Percentiles rank a stretch among this genome's conserved stretches.
phyloP scores from a whole-genome alignment of 352 stramenopile genomes.

The Paralagenidium karlingii region DNA sequence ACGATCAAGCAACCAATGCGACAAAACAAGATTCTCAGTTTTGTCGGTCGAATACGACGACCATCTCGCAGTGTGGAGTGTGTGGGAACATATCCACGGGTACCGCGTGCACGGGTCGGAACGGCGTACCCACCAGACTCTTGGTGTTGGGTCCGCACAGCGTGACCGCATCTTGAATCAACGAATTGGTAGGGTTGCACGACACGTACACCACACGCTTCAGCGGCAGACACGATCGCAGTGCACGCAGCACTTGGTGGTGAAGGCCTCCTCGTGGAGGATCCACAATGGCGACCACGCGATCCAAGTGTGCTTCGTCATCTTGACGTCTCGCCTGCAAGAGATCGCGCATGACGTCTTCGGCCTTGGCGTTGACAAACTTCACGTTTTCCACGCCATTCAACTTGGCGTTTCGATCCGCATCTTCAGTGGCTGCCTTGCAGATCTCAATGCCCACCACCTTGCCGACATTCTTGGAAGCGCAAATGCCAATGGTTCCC shows the following conservation, averaged over 20 bases:
- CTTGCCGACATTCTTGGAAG: conserved; percentile 68
- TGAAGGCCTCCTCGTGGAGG: conserved; percentile 93
- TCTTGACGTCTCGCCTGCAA: conserved; percentile 44
- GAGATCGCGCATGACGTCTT: conserved; percentile 84
- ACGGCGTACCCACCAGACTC: conserved; percentile 84
- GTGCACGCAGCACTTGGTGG: conserved; percentile 76
- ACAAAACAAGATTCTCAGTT: background rate
- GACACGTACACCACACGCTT: conserved; percentile 95
- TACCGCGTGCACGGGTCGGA: conserved; percentile 84
- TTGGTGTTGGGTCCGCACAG: conserved; percentile 93
- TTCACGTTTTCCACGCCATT: conserved; percentile 81
- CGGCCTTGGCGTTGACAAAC: conserved; percentile 87
- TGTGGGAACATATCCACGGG: conserved; percentile 99
- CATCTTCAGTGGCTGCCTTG: conserved; percentile 85
- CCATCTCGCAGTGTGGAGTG: conserved; percentile 97
- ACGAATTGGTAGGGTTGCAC: conserved; percentile 95
- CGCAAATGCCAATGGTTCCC: conserved; percentile 95
- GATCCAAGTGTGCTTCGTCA: conserved; percentile 35
- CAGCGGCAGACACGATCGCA: conserved; percentile 72
- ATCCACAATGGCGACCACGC: conserved; percentile 94
- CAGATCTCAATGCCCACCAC: conserved; percentile 84
- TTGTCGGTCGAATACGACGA: conserved; percentile 94
- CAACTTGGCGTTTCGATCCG: conserved; percentile 65
- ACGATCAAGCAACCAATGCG: too few species aligned
- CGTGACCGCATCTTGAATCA: conserved; percentile 79